These are phyloP conservation scores for Irpex sp. DNA, from an alignment of 1,284 basidiomycete genomes.

Conservation along the genomic window DNA sequence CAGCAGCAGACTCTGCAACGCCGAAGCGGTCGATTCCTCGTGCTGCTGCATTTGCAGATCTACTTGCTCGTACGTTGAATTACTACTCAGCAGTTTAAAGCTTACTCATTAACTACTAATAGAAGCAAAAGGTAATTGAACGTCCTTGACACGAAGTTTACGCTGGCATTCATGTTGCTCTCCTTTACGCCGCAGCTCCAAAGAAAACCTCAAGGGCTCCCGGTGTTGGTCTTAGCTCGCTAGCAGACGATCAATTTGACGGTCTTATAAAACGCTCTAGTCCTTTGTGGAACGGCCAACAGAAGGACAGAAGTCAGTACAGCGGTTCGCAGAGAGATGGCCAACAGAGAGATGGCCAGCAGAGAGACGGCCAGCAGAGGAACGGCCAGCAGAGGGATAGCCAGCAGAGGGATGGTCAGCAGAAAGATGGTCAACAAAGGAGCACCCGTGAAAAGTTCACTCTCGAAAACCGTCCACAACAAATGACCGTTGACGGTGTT, in stretches of 20 bases:
- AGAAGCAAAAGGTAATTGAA: background rate
- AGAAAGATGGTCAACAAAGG: background rate
- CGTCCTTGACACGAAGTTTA: background rate
- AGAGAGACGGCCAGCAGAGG: background rate
- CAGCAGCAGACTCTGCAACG: background rate
- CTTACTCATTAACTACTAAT: background rate
- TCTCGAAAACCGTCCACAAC: background rate
- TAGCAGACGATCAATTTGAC: constrained; percentile 16
- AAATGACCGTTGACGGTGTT: background rate
- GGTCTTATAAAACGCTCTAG: background rate
- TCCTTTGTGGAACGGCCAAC: too few species aligned
- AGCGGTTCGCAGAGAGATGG: background rate
- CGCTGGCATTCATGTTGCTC: background rate
- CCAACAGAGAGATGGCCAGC: background rate
- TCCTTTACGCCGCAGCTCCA: background rate
- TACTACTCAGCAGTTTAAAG: background rate
- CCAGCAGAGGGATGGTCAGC: background rate
- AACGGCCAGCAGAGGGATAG: background rate
- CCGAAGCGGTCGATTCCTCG: constrained; percentile 11
- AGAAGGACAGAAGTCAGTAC: background rate
- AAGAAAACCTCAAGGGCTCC: too few species aligned
- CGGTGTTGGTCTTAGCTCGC: constrained; percentile 9
- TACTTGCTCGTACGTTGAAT: constrained; percentile 10
- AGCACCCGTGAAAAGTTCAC: background rate
- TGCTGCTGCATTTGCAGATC: constrained; percentile 10